A percentile compares a stretch with the other conserved stretches of the same genome.
phyloP scores from a whole-genome alignment of 140 eudicot genomes.

The Ambrosia hybrid region DNA sequence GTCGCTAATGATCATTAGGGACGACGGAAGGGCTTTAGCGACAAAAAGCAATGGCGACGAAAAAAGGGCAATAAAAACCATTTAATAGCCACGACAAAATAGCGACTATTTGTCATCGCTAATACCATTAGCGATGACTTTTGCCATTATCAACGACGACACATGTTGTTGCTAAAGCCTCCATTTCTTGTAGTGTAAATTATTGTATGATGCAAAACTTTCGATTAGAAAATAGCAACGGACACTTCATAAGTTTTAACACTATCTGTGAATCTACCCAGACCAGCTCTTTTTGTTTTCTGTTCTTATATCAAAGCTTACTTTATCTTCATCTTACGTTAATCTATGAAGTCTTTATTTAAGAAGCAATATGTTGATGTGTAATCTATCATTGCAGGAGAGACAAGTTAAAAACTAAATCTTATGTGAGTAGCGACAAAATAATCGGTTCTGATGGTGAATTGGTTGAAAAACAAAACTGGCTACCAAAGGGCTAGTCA shows the following conservation, averaged over 20 bases:
- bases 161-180: too few species aligned
- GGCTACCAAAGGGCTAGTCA: constrained; percentile 71
- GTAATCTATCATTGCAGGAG: constrained; percentile 52
- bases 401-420: constrained; percentile 85
- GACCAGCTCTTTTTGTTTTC: constrained; percentile 37
- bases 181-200: too few species aligned
- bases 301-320: too few species aligned
- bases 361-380: not conserved
- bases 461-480: constrained; percentile 85
- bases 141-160: too few species aligned
- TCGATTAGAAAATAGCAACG: constrained; percentile 73
- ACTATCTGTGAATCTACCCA: constrained; percentile 98
- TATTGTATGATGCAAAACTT: constrained; percentile 65
- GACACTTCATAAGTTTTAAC: constrained; percentile 87
- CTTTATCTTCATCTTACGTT: not conserved
- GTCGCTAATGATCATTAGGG: too few species aligned
- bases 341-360: not conserved
- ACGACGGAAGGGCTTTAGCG: too few species aligned
- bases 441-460: constrained; percentile 97
- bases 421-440: constrained; percentile 83
- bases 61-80: too few species aligned
- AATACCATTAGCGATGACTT: too few species aligned
- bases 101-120: too few species aligned
- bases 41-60: too few species aligned
- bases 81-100: too few species aligned